Conservation (phyloP, 805 yeast species). For the Barnettozyma siamensis region DNA sequence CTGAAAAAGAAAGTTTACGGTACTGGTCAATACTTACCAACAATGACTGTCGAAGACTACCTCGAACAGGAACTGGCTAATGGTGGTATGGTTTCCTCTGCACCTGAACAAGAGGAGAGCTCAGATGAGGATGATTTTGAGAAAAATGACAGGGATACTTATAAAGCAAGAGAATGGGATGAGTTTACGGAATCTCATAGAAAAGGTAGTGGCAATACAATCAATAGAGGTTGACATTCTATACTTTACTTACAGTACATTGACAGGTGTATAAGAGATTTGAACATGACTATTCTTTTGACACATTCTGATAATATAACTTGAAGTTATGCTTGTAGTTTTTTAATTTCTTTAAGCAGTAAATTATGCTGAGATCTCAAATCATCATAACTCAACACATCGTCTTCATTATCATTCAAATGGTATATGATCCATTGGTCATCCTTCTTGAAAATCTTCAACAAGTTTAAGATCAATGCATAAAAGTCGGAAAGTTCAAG, state of each 20-base stretch:
- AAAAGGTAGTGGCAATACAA: conserved; percentile 87
- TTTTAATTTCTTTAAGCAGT: conserved; percentile 3
- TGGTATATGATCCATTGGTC: conserved; percentile 38
- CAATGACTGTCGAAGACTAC: conserved; percentile 91
- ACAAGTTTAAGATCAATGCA: conserved; percentile 33
- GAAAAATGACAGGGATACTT: conserved; percentile 57
- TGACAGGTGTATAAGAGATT: too few species aligned
- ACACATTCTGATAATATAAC: not conserved
- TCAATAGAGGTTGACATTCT: conserved; percentile 50
- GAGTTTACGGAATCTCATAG: conserved; percentile 83
- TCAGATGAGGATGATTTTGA: conserved; percentile 55
- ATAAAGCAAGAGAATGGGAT: conserved; percentile 85
- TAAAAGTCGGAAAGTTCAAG: conserved; percentile 31
- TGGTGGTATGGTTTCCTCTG: conserved; percentile 62
- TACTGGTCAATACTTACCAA: conserved; percentile 88
- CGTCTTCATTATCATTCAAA: conserved; percentile 16
- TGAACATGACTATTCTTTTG: too few species aligned
- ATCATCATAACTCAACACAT: conserved; percentile 15
- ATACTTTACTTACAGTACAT: too few species aligned
- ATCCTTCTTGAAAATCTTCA: conserved; percentile 30
- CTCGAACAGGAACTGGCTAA: conserved; percentile 78
- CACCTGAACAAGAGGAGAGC: conserved; percentile 29
- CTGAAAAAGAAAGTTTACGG: conserved; percentile 68
- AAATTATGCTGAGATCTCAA: conserved; percentile 2
- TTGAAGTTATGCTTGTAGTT: not conserved